These are phyloP conservation scores for Triticum urartu DNA, from an alignment of 176 grass and related monocot genomes.

Conservation along the genomic window DNA sequence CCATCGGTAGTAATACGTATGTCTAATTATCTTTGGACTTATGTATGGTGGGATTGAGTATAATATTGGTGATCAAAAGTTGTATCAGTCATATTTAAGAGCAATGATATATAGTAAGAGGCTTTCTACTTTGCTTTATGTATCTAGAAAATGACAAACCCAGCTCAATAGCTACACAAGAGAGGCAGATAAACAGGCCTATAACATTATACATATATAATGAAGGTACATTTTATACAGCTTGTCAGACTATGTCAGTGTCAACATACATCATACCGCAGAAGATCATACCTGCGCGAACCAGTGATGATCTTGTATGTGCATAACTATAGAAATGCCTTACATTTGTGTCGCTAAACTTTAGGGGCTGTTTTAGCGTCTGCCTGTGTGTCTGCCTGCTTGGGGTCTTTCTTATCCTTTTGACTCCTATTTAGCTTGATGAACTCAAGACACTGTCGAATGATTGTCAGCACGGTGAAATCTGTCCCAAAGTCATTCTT, in stretches of 20 bases:
- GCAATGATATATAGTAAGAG: conserved; percentile 12
- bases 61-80: conserved; percentile 11
- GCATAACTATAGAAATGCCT: conserved; percentile 18
- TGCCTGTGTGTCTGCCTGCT: not conserved
- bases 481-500: conserved; percentile 85
- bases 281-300: conserved; percentile 9
- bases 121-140: not conserved
- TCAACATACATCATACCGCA: conserved; percentile 23
- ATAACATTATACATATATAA: conserved; percentile 1
- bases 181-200: conserved; percentile 16
- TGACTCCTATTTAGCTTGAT: conserved; percentile 63
- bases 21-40: conserved; percentile 36
- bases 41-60: conserved; percentile 15
- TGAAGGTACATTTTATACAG: conserved; percentile 15
- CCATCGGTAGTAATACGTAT: conserved; percentile 1
- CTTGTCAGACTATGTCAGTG: conserved; percentile 22
- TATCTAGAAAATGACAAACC: not conserved
- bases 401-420: conserved; percentile 8
- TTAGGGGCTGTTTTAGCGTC: conserved; percentile 21
- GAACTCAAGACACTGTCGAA: conserved; percentile 87
- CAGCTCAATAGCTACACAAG: not conserved
- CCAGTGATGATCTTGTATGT: not conserved
- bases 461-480: conserved; percentile 64
- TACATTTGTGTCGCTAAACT: conserved; percentile 1
- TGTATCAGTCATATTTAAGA: conserved; percentile 7